These are phyloP conservation scores for Penicillium sp. DNA, from an alignment of 2,329 filamentous ascomycete genomes.

Conservation along the genomic window DNA sequence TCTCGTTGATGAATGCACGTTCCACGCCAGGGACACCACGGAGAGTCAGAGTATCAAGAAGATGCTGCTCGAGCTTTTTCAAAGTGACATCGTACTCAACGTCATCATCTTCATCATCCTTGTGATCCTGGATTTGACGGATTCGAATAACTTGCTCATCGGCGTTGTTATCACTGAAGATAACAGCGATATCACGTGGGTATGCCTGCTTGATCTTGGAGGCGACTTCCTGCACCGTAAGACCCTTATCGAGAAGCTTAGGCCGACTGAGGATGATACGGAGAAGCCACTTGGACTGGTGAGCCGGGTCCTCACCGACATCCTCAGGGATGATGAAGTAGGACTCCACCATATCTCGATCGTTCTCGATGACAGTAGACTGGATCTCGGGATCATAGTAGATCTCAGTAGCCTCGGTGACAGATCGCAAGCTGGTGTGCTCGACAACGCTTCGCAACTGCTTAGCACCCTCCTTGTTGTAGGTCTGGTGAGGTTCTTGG, in stretches of 20 bases:
- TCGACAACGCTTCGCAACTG: slow-evolving; percentile 84
- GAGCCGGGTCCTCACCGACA: slow-evolving; percentile 59
- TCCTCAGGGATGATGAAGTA: slow-evolving; percentile 95
- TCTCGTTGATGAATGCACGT: slow-evolving; percentile 88
- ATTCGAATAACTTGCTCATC: slow-evolving; percentile 93
- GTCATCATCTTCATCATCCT: slow-evolving; percentile 71
- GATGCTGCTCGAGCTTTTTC: slow-evolving; percentile 85
- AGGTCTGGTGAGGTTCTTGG: slow-evolving; percentile 61
- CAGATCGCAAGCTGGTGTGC: slow-evolving; percentile 87
- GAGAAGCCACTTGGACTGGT: slow-evolving; percentile 90
- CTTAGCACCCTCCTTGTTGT: slow-evolving; percentile 78
- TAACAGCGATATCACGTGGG: slow-evolving; percentile 78
- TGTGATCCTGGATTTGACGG: slow-evolving; percentile 69
- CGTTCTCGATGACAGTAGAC: slow-evolving; percentile 79
- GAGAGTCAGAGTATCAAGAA: slow-evolving; percentile 86
- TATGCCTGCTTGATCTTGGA: slow-evolving; percentile 87
- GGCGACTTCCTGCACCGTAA: slow-evolving; percentile 89
- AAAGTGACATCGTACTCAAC: slow-evolving; percentile 89
- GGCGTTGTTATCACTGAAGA: slow-evolving; percentile 97
- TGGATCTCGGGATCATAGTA: slow-evolving; percentile 95
- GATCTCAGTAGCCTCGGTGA: slow-evolving; percentile 89
- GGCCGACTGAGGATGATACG: slow-evolving; percentile 91
- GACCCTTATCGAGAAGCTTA: slow-evolving; percentile 86
- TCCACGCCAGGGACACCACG: slow-evolving; percentile 88
- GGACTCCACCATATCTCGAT: slow-evolving; percentile 91